Conservation (phyloP, 345 rosid species). For the Arabidopsis arenosa region DNA sequence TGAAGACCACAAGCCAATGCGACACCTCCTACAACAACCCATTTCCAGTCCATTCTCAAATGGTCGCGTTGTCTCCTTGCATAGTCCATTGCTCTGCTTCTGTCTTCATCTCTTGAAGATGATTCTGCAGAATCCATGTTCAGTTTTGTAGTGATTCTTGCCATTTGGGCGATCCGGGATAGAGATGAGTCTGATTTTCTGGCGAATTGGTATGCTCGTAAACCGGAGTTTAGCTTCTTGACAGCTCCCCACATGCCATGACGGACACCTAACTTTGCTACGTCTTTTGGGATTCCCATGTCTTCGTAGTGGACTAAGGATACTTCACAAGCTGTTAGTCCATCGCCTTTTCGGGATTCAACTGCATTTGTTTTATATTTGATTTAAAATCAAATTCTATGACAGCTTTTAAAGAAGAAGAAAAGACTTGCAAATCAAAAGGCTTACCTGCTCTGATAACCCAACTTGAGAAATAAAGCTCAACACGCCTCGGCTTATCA, state of each 20-base stretch:
- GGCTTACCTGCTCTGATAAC: constrained; percentile 80
- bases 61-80: constrained; percentile 53
- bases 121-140: constrained; percentile 46
- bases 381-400: neutral
- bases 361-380: constrained; percentile 50
- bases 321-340: constrained; percentile 90
- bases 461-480: constrained; percentile 95
- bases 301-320: constrained; percentile 87
- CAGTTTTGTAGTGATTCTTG: constrained; percentile 76
- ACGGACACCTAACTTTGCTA: constrained; percentile 90
- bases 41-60: constrained; percentile 83
- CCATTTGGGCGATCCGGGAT: constrained; percentile 77
- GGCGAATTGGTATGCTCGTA: constrained; percentile 84
- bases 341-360: constrained; percentile 92
- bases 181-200: constrained; percentile 62
- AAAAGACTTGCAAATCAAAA: neutral
- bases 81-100: constrained; percentile 33
- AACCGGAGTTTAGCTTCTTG: constrained; percentile 83
- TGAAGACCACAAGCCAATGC: constrained; percentile 83
- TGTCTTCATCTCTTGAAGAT: constrained; percentile 30
- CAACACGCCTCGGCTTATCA: constrained; percentile 97
- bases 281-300: constrained; percentile 99
- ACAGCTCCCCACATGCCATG: constrained; percentile 99
- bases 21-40: constrained; percentile 83
- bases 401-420: neutral